These are phyloP conservation scores for Bondarzewia mesenterica DNA, from an alignment of 1,284 basidiomycete species.

Conservation along the genomic window DNA sequence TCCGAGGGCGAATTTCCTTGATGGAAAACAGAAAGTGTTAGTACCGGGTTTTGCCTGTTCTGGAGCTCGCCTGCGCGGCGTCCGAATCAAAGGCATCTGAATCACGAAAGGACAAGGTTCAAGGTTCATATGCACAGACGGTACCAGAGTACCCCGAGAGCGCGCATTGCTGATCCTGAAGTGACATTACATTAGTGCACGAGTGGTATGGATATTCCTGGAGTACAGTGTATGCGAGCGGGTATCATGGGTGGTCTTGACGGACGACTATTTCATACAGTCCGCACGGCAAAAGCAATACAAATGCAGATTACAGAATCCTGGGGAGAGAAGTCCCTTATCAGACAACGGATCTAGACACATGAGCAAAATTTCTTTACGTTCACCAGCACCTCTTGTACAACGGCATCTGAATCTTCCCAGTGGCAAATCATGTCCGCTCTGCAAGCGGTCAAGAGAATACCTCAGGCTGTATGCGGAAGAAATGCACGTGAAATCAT, in stretches of 20 bases:
- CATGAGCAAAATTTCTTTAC: constrained; percentile 24
- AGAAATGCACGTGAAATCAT: constrained; percentile 7
- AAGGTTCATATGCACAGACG: no score
- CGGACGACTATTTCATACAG: constrained; percentile 25
- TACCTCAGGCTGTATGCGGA: constrained; percentile 6
- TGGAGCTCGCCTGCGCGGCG: no score
- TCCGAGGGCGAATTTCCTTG: not conserved
- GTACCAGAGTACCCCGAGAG: no score
- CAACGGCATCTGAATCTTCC: constrained; percentile 65
- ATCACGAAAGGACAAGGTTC: no score
- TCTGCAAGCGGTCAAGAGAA: constrained; percentile 19
- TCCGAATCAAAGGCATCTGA: no score
- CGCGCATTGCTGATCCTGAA: no score
- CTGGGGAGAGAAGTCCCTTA: constrained; percentile 26
- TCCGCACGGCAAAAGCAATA: constrained; percentile 63
- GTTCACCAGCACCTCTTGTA: constrained; percentile 63
- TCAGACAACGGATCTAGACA: constrained; percentile 7
- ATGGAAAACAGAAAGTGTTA: not conserved
- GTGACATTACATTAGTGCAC: no score
- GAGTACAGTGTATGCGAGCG: not conserved
- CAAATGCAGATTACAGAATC: constrained; percentile 71
- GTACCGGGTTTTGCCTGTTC: not conserved
- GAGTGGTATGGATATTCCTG: constrained; percentile 1
- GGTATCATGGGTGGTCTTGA: constrained; percentile 10
- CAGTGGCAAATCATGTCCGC: constrained; percentile 66